Conservation (phyloP, 805 yeast species). For the Ogataea naganishii region DNA sequence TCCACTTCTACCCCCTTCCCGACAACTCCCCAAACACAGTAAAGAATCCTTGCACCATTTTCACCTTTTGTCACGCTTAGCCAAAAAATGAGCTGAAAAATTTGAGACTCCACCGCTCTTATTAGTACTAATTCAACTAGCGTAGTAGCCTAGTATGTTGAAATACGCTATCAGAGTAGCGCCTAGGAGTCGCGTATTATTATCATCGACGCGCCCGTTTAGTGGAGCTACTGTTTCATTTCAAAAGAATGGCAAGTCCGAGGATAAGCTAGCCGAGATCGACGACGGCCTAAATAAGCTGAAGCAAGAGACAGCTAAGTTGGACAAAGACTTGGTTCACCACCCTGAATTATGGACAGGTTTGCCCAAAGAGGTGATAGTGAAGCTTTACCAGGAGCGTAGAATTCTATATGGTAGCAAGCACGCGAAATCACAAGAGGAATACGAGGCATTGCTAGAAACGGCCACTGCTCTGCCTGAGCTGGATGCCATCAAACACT, state of each 20-base stretch:
- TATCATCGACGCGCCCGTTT: neutral
- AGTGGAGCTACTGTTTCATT: neutral
- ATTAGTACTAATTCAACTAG: too few species aligned
- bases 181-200: neutral
- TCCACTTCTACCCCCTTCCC: too few species aligned
- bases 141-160: too few species aligned
- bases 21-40: too few species aligned
- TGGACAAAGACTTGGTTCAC: too few species aligned
- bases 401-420: constrained; percentile 48
- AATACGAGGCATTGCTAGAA: constrained; percentile 46
- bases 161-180: too few species aligned
- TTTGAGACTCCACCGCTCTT: too few species aligned
- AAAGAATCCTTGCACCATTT: too few species aligned
- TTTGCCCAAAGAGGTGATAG: constrained; percentile 52
- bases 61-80: too few species aligned
- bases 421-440: constrained; percentile 41
- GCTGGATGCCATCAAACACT: constrained; percentile 15
- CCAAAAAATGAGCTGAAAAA: too few species aligned
- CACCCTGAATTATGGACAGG: constrained; percentile 69
- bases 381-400: constrained; percentile 50
- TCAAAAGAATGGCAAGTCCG: neutral
- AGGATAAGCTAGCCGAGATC: neutral
- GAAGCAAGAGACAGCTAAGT: too few species aligned
- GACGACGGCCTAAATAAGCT: constrained; percentile 30
- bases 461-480: constrained; percentile 25